phyloP scores from a whole-genome alignment of 2,329 filamentous ascomycete genomes.

The Fusarium continuum region DNA sequence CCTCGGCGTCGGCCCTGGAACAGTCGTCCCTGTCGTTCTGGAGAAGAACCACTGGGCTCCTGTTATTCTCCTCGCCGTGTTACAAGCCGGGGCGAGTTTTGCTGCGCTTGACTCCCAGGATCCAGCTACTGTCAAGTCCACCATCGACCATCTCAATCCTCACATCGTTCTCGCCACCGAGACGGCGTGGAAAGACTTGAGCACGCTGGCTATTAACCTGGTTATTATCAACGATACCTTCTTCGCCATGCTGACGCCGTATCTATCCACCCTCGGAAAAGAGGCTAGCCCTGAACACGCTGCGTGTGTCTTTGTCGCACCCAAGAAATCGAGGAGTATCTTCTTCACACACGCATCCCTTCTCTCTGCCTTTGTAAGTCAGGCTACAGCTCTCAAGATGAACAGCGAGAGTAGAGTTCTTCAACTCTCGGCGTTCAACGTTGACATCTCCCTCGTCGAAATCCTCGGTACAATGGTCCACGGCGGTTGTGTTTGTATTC shows the following conservation, averaged over 20 bases:
- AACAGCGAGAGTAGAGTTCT: constrained; percentile 62
- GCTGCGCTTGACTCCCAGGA: constrained; percentile 60
- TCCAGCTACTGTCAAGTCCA: constrained; percentile 52
- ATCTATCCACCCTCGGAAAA: constrained; percentile 43
- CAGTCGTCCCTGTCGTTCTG: constrained; percentile 72
- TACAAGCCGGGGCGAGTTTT: constrained; percentile 67
- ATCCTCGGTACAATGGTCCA: constrained; percentile 61
- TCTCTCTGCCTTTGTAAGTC: constrained; percentile 61
- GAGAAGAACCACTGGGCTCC: constrained; percentile 76
- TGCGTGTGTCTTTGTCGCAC: constrained; percentile 70
- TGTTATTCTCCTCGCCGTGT: constrained; percentile 72
- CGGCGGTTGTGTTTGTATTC: constrained; percentile 69
- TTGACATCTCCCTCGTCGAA: constrained; percentile 62
- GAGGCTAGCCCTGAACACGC: constrained; percentile 55
- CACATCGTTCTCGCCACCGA: constrained; percentile 58
- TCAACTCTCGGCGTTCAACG: constrained; percentile 63
- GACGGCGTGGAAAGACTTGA: constrained; percentile 51
- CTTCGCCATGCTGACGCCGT: constrained; percentile 49
- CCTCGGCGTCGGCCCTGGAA: constrained; percentile 60
- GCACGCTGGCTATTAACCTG: constrained; percentile 52
- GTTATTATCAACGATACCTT: constrained; percentile 55
- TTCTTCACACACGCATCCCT: constrained; percentile 69
- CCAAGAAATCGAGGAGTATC: constrained; percentile 65
- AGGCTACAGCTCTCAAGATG: constrained; percentile 61
- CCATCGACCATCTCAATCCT: constrained; percentile 56